Evolutionary conservation across 2,329 filamentous ascomycete genomes (phyloP).

Genomic region (Periconia digitata): DNA sequence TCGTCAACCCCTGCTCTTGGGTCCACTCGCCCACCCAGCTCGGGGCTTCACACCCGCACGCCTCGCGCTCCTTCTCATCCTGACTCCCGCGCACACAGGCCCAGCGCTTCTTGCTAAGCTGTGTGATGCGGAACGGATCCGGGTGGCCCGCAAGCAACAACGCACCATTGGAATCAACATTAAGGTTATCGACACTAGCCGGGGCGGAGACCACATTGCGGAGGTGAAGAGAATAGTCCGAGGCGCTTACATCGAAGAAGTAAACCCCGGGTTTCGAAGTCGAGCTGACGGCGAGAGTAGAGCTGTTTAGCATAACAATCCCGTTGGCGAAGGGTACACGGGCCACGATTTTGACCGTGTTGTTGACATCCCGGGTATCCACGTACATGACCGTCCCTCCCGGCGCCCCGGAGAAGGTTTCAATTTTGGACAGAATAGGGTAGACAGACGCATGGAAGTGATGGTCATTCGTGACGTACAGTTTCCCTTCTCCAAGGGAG

Average conservation of each 20-base stretch:
- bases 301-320: conserved; percentile 39
- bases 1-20: conserved; percentile 31
- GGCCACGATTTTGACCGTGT: conserved; percentile 25
- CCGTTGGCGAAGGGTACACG: conserved; percentile 48
- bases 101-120: conserved; percentile 19
- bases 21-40: conserved; percentile 47
- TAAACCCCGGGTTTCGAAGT: conserved; percentile 36
- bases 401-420: conserved; percentile 43
- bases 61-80: conserved; percentile 18
- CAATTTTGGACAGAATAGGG: conserved; percentile 34
- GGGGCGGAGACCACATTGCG: conserved; percentile 25
- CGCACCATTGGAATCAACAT: conserved; percentile 39
- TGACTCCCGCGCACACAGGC: conserved; percentile 16
- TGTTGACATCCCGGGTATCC: conserved; percentile 24
- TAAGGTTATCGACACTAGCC: conserved; percentile 45
- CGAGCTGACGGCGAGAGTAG: conserved; percentile 44
- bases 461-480: conserved; percentile 50
- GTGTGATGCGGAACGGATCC: conserved; percentile 34
- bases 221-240: conserved; percentile 12
- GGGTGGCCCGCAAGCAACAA: conserved; percentile 48
- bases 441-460: conserved; percentile 31
- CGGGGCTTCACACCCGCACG: conserved; percentile 29
- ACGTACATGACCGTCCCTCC: conserved; percentile 43
- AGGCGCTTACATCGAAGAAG: conserved; percentile 31
- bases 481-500: conserved; percentile 30